Evolutionary conservation across 2,329 filamentous ascomycete species (phyloP).

Genomic region (Ophiostoma angusticollis): DNA sequence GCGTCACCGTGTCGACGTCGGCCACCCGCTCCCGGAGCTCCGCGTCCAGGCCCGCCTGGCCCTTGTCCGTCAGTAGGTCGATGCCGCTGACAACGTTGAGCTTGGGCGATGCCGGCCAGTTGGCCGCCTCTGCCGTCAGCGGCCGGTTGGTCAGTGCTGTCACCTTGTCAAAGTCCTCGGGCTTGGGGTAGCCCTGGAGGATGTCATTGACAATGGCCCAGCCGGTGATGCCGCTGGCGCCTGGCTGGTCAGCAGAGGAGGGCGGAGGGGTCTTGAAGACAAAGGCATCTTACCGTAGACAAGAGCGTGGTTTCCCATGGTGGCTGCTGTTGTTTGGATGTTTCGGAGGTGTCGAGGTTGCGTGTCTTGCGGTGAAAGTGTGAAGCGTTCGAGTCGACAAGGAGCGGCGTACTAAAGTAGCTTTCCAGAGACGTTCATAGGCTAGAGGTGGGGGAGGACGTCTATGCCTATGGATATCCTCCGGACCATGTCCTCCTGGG

Average conservation of each 20-base stretch:
- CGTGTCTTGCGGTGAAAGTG: no score
- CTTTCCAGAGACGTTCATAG: no score
- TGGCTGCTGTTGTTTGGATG: not conserved
- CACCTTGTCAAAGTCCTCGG: constrained; percentile 29
- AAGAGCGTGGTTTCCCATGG: constrained; percentile 12
- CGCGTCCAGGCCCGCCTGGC: constrained; percentile 19
- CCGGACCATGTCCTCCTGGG: no score
- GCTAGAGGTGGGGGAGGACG: no score
- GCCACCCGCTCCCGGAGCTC: constrained; percentile 23
- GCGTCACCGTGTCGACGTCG: constrained; percentile 25
- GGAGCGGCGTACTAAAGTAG: no score
- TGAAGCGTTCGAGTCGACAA: no score
- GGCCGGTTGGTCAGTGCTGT: constrained; percentile 35
- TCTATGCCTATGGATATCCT: no score
- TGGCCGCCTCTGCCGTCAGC: constrained; percentile 16
- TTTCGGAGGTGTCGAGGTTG: not conserved
- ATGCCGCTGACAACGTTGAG: constrained; percentile 23
- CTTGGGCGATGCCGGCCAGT: constrained; percentile 20
- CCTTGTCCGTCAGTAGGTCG: constrained; percentile 21
- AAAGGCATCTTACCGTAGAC: constrained; percentile 9
- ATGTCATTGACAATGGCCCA: constrained; percentile 37
- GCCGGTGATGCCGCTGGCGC: constrained; percentile 35
- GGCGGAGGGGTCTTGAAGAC: not conserved
- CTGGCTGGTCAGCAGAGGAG: constrained; percentile 13
- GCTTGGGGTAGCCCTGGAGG: constrained; percentile 30